Evolutionary conservation across 2,329 filamentous ascomycete species (phyloP), one percentile per base, ranked within the genome.

Genomic region (Pseudogymnoascus sp.): DNA sequence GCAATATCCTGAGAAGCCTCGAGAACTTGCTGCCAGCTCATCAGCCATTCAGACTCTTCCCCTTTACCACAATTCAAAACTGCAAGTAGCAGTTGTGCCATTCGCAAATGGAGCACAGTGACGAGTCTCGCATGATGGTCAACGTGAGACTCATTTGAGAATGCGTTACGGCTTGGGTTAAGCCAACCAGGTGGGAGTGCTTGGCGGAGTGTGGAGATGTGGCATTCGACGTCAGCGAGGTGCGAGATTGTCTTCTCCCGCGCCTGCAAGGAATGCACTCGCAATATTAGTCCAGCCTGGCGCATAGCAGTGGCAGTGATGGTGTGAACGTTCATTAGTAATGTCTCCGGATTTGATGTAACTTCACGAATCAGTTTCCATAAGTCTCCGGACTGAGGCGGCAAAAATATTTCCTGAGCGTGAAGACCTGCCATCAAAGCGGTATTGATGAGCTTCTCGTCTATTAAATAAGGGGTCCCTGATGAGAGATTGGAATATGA

Each of bases 401-500:
- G 64, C 11, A 66, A 60, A 58, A 60, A 66, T 2, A 66, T 41
- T 23, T 41, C 12, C 23, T 61, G 33, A 19, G 23, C 19, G 25
- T 16, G 39, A 16, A 12, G 16, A 5, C 61, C 60, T 25, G 66
- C 63, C n/a, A 69, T 30, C 7, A 73, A 65, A n/a, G 70, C 66
- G 1, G 70, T 73, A 35, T 66, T 70, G 60, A 73, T 69, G 61
- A 67, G 67, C 38, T 72, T 69, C 22, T 66, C 60, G 7, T 73
- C 70, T 14, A 73, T 60, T 4, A 72, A 41, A 38, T 69, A 72
- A 38, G 71, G 72, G 0, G 69, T 67, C 2, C 63, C 70, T 0
- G 69, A 67, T 5, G 71, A 64, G 2, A 74, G 70, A 61, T 75
- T 75, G 9, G 72, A 71, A 61, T 75, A 75, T 1, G 71, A 68